phyloP scores from a whole-genome alignment of 148 eudicot species.

The Arbutus unedo region DNA sequence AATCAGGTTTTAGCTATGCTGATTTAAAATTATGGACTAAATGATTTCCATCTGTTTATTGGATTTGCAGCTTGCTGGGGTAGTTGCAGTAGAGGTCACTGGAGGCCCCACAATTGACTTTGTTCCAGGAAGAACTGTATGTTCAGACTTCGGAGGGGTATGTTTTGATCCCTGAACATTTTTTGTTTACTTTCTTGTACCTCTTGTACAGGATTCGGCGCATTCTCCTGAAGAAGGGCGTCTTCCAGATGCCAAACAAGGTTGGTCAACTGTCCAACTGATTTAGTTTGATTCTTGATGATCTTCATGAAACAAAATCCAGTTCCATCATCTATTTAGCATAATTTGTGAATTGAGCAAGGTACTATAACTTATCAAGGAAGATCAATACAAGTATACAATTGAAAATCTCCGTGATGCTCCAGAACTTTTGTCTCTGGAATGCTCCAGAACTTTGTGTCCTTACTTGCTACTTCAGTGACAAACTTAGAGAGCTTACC shows the following conservation, averaged over 20 bases:
- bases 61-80: conserved; percentile 79
- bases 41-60: neutral
- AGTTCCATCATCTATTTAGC: neutral
- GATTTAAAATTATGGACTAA: neutral
- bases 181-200: neutral
- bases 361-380: neutral
- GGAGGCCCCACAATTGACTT: conserved; percentile 84
- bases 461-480: neutral
- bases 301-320: neutral
- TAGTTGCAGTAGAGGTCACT: conserved; percentile 88
- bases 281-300: neutral
- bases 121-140: conserved; percentile 75
- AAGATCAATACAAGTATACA: neutral
- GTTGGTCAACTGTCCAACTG: conserved; percentile 21
- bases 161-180: neutral
- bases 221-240: conserved; percentile 77
- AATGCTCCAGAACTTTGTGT: neutral
- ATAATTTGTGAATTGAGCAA: neutral
- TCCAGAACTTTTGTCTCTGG: neutral
- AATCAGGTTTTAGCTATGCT: neutral
- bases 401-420: neutral
- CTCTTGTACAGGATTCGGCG: conserved; percentile 43
- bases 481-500: neutral
- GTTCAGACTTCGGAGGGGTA: neutral
- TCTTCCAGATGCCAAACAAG: conserved; percentile 80